Conservation (phyloP, 768 basidiomycete genomes). For the Stropharia rugosoannulata region DNA sequence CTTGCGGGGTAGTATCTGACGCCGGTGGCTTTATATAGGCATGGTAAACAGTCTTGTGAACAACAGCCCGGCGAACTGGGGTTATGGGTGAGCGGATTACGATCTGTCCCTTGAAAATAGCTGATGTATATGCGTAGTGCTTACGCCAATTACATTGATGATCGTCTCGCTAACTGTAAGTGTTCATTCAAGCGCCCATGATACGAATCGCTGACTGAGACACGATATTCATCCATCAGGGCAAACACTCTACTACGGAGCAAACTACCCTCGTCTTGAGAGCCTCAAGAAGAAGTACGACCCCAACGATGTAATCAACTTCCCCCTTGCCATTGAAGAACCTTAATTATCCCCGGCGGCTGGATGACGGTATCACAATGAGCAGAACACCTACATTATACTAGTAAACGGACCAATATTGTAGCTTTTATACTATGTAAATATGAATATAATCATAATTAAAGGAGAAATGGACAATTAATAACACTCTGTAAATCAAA, state of each 20-base stretch:
- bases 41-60: conserved; percentile 31
- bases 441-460: too few species aligned
- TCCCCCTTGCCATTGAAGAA: conserved; percentile 25
- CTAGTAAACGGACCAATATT: neutral
- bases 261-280: conserved; percentile 26
- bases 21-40: conserved; percentile 16
- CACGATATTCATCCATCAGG: conserved; percentile 16
- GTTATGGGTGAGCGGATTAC: conserved; percentile 27
- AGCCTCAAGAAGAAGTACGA: conserved; percentile 29
- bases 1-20: neutral
- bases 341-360: too few species aligned
- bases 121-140: conserved; percentile 20
- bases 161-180: conserved; percentile 33
- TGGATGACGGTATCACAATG: too few species aligned
- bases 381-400: neutral
- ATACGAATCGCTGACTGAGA: neutral
- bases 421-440: too few species aligned
- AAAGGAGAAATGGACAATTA: too few species aligned
- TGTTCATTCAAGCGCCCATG: neutral
- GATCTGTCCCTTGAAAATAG: neutral
- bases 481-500: too few species aligned
- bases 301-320: conserved; percentile 26
- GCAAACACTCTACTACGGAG: conserved; percentile 35
- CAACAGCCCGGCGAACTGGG: conserved; percentile 32
- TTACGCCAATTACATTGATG: conserved; percentile 45